Evolutionary conservation across 2,329 filamentous ascomycete species (phyloP), one percentile per base, ranked within the genome.

Genomic region (Neonectria magnoliae): DNA sequence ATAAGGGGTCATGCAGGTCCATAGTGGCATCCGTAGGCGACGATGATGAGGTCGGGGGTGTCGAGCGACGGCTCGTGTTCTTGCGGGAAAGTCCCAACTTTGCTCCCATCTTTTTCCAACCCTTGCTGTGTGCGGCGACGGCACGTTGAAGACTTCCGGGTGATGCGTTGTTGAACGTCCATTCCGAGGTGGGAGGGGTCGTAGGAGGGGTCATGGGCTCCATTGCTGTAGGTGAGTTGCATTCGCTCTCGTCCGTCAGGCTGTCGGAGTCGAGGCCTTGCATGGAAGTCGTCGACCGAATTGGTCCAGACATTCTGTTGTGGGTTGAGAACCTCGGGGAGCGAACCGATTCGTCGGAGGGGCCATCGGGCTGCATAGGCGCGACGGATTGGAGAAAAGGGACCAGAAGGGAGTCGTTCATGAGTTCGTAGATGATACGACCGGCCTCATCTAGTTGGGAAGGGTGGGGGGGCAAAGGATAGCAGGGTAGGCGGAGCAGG

Each of bases 321-420:
- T 74, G 76, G 51, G 75, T 62, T 79, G 79, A 71, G 73, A 42
- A 81, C 68, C 81, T 83, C 10, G 84, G 83, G 9, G 85, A 84
- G 14, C 81, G 80, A 55, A 65, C 31, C 31, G 80, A 77, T 8
- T 81, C 81, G 27, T 83, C 79, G 16, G 70, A 62, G 10, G 73
- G 68, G 16, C 73, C 71, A 13, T 82, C 80, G 1, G 78, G 72
- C 57, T 77, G 79, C 56, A 71, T 70, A 2, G 81, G 75, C 5
- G 81, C 73, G n/a, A 87, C 80, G 0, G 86, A 87, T 67, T 97
- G 95, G 58, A 98, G 85, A 76, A 98, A 99, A 0, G 95, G 94
- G 1, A 97, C 90, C 56, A 98, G 84, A 0, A 98, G 93, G 4
- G 94, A 98, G 77, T 98, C 96, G 73, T 97, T 97, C 94, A 99